Conservation (phyloP, 1,284 basidiomycete genomes). For the Rhodotorula sp. region DNA sequence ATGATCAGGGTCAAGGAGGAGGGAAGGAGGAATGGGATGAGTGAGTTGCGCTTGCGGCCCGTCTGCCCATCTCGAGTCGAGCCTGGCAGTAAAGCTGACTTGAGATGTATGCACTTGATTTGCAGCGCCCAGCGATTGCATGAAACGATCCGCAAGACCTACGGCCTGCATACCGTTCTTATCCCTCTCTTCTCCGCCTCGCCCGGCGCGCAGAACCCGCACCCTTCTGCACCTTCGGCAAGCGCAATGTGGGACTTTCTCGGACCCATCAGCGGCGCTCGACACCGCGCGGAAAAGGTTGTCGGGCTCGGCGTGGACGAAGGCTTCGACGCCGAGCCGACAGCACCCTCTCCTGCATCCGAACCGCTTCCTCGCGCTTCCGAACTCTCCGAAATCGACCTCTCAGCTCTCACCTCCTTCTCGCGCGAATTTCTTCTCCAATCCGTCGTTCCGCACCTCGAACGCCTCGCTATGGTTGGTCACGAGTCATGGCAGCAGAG, state of each 20-base stretch:
- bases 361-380: background rate
- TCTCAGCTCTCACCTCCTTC: conserved; percentile 64
- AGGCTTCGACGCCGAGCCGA: background rate
- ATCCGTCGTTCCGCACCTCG: conserved; percentile 94
- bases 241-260: conserved; percentile 1
- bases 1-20: conserved; percentile 35
- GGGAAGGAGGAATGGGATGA: conserved; percentile 29
- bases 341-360: background rate
- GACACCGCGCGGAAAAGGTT: background rate
- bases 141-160: conserved; percentile 42
- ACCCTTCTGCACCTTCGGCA: conserved; percentile 5
- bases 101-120: background rate
- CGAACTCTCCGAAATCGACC: conserved; percentile 21
- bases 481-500: conserved; percentile 88
- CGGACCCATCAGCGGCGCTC: background rate
- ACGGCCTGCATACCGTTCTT: conserved; percentile 43
- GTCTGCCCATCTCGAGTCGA: background rate
- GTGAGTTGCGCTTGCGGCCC: background rate
- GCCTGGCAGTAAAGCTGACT: background rate
- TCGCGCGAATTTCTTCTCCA: conserved; percentile 86
- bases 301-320: conserved; percentile 14
- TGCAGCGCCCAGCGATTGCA: conserved; percentile 33
- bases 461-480: conserved; percentile 87
- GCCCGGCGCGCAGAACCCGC: background rate
- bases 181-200: conserved; percentile 38